Evolutionary conservation across 345 rosid species (phyloP).

Genomic region (Aquilaria yunnanensis): DNA sequence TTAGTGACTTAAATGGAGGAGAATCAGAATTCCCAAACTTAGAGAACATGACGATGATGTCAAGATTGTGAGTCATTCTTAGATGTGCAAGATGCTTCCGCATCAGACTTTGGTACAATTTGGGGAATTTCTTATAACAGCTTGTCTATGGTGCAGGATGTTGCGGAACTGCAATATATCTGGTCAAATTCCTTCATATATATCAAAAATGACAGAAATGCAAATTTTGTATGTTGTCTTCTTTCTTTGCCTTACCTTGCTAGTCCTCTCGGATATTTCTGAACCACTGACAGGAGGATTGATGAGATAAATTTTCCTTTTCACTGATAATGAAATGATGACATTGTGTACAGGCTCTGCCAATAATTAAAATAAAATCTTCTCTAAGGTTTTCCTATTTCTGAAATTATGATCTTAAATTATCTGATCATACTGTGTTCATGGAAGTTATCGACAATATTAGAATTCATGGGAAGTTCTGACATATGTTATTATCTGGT

Average conservation of each 20-base stretch:
- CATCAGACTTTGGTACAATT: background rate
- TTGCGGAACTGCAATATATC: slow-evolving; percentile 36
- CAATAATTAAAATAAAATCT: too few relatives aligned
- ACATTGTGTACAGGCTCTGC: too few relatives aligned
- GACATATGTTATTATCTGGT: too few relatives aligned
- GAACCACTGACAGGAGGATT: too few relatives aligned
- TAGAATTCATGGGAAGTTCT: too few relatives aligned
- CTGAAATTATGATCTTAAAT: too few relatives aligned
- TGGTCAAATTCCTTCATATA: slow-evolving; percentile 22
- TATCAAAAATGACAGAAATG: slow-evolving; percentile 9
- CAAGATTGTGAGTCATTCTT: slow-evolving; percentile 27
- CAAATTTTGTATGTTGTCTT: slow-evolving; percentile 19
- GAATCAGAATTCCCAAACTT: slow-evolving; percentile 31
- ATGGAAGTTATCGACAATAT: too few relatives aligned
- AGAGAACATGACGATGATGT: slow-evolving; percentile 21
- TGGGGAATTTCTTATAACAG: background rate
- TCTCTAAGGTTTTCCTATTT: too few relatives aligned
- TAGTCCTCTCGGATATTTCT: too few relatives aligned
- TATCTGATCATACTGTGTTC: too few relatives aligned
- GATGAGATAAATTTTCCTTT: too few relatives aligned
- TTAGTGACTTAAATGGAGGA: slow-evolving; percentile 40
- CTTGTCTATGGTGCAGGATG: slow-evolving; percentile 23
- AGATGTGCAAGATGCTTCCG: background rate
- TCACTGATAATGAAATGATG: too few relatives aligned
- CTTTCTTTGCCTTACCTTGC: background rate